A percentile compares a stretch with the other conserved stretches of the same genome.
These are phyloP conservation scores for Solanum paucissectum DNA, from an alignment of 257 asterid genomes.

Conservation along the genomic window DNA sequence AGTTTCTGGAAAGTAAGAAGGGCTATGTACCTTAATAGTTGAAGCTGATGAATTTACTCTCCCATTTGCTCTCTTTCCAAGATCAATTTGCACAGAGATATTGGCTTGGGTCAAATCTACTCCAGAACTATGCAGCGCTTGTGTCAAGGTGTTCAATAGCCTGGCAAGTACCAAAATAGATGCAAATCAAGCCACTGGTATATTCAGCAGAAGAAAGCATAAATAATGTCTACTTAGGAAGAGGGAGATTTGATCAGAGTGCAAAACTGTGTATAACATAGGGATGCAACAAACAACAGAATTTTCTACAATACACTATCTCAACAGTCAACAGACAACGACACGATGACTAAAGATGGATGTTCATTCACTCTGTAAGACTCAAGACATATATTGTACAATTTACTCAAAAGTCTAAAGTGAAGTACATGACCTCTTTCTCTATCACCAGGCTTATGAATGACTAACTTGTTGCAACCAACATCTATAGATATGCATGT, in stretches of 20 bases:
- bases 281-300: not conserved
- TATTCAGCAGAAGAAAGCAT: not conserved
- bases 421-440: not conserved
- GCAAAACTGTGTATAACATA: not conserved
- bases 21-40: slow-evolving; percentile 45
- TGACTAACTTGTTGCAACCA: not conserved
- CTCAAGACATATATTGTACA: not conserved
- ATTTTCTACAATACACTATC: not conserved
- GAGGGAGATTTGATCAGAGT: not conserved
- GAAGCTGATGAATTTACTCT: slow-evolving; percentile 42
- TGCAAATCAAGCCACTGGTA: not conserved
- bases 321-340: not conserved
- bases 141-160: slow-evolving; percentile 66
- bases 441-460: not conserved
- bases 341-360: not conserved
- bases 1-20: not conserved
- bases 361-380: not conserved
- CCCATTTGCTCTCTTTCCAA: slow-evolving; percentile 56
- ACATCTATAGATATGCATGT: not conserved
- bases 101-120: slow-evolving; percentile 75
- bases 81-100: slow-evolving; percentile 84
- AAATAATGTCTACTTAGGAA: not conserved
- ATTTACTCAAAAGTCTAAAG: not conserved
- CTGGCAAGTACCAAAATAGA: slow-evolving; percentile 23
- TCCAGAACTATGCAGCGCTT: slow-evolving; percentile 84